These are phyloP conservation scores for Cryptococcus sp. DNA, from an alignment of 1,284 basidiomycete genomes.

Conservation along the genomic window DNA sequence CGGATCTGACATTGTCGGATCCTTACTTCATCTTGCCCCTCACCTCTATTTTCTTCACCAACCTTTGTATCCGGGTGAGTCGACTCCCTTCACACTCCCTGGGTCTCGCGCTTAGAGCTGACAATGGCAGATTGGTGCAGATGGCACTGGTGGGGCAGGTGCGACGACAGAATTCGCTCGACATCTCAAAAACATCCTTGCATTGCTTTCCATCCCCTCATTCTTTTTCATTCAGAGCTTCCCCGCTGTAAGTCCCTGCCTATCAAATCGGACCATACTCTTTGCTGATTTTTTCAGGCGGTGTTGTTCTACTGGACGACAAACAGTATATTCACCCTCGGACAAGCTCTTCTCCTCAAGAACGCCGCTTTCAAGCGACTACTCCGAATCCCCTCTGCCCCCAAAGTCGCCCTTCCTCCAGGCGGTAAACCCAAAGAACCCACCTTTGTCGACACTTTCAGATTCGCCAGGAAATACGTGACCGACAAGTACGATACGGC, in stretches of 20 bases:
- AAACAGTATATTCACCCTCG: constrained; percentile 52
- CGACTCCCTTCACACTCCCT: not conserved
- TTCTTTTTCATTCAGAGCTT: constrained; percentile 60
- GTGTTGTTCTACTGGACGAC: constrained; percentile 55
- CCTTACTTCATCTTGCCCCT: constrained; percentile 74
- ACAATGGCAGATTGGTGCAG: constrained; percentile 53
- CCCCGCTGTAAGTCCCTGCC: constrained; percentile 35
- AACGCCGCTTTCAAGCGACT: constrained; percentile 31
- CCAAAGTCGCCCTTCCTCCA: constrained; percentile 23
- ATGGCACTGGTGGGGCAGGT: constrained; percentile 48
- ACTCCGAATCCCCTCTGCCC: constrained; percentile 41
- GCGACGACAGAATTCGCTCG: constrained; percentile 14
- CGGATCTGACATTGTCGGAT: constrained; percentile 71
- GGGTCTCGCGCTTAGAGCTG: constrained; percentile 43
- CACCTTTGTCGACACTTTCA: not conserved
- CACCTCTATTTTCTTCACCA: constrained; percentile 58
- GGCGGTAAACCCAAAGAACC: constrained; percentile 12
- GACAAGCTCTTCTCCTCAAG: constrained; percentile 48
- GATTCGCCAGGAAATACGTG: not conserved
- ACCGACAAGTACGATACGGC: not conserved
- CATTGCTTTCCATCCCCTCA: constrained; percentile 50
- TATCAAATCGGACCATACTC: not conserved
- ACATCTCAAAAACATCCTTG: constrained; percentile 38
- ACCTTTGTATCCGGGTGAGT: constrained; percentile 65
- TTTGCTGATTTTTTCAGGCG: constrained; percentile 33